A percentile compares a stretch with the other conserved stretches of the same genome.
These are phyloP conservation scores for Colletotrichum salicis DNA, from an alignment of 2,329 filamentous ascomycete genomes.

Conservation along the genomic window DNA sequence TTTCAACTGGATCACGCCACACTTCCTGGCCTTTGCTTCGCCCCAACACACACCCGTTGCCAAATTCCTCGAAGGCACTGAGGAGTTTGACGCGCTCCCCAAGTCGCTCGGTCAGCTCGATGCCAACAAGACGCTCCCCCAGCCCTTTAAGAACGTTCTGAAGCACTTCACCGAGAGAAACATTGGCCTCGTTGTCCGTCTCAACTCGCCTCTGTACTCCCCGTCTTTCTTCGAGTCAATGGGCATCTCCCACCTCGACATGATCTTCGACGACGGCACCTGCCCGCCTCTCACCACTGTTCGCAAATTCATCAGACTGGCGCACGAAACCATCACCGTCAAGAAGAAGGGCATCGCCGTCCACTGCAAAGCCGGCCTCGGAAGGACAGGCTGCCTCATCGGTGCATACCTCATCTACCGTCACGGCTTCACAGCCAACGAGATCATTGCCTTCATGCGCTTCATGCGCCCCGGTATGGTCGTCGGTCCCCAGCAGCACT, in stretches of 20 bases:
- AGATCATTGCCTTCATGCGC: conserved; percentile 97
- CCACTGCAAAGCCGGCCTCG: conserved; percentile 97
- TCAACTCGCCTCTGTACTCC: conserved; percentile 96
- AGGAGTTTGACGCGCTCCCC: conserved; percentile 79
- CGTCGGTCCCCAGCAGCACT: conserved; percentile 97
- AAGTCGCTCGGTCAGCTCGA: conserved; percentile 79
- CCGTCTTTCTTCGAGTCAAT: conserved; percentile 97
- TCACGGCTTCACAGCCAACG: conserved; percentile 96
- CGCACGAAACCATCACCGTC: conserved; percentile 92
- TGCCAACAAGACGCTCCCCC: conserved; percentile 75
- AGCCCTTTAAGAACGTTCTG: conserved; percentile 95
- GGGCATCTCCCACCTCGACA: conserved; percentile 95
- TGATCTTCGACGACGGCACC: conserved; percentile 99
- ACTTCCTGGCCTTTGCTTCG: conserved; percentile 96
- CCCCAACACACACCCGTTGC: conserved; percentile 84
- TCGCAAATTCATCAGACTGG: conserved; percentile 91
- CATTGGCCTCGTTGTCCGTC: conserved; percentile 90
- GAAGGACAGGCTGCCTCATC: conserved; percentile 94
- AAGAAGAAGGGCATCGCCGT: conserved; percentile 95
- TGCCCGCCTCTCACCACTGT: conserved; percentile 92
- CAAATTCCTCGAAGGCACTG: conserved; percentile 77
- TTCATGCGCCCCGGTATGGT: conserved; percentile 99
- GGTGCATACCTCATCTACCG: conserved; percentile 98
- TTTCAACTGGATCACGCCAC: conserved; percentile 98
- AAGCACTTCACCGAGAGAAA: conserved; percentile 88